phyloP scores from a whole-genome alignment of 345 rosid genomes.

The Psidium friedrichsthalianum region DNA sequence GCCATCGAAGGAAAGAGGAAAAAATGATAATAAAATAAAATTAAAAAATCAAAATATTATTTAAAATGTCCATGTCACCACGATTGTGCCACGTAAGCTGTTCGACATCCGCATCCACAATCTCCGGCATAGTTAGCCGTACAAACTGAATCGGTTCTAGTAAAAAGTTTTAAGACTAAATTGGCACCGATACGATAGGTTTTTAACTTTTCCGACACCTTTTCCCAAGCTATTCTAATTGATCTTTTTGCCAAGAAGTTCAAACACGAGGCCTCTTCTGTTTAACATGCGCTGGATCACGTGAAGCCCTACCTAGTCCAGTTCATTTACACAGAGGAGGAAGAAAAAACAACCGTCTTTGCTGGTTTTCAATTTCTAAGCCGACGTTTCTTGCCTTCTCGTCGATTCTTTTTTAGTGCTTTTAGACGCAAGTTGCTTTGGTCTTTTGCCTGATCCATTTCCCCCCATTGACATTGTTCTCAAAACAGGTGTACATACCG shows the following conservation, averaged over 20 bases:
- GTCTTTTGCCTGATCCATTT: neutral
- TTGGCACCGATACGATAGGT: too few species aligned
- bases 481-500: neutral
- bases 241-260: neutral
- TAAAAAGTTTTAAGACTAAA: too few species aligned
- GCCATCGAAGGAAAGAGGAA: too few species aligned
- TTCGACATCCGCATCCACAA: too few species aligned
- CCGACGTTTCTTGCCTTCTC: neutral
- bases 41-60: too few species aligned
- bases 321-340: neutral
- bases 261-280: neutral
- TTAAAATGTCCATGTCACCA: too few species aligned
- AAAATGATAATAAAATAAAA: too few species aligned
- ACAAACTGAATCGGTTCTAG: too few species aligned
- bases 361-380: neutral
- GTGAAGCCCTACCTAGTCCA: neutral
- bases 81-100: too few species aligned
- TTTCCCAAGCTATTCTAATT: neutral
- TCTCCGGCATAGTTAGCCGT: too few species aligned
- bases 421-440: neutral
- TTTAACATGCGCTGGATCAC: conserved; percentile 6
- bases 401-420: neutral
- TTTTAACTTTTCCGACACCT: too few species aligned
- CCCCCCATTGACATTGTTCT: neutral
- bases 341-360: neutral